A percentile compares a stretch with the other conserved stretches of the same genome.
These are phyloP conservation scores for Leccinum colubrinum DNA, from an alignment of 1,284 basidiomycete species.

Conservation along the genomic window DNA sequence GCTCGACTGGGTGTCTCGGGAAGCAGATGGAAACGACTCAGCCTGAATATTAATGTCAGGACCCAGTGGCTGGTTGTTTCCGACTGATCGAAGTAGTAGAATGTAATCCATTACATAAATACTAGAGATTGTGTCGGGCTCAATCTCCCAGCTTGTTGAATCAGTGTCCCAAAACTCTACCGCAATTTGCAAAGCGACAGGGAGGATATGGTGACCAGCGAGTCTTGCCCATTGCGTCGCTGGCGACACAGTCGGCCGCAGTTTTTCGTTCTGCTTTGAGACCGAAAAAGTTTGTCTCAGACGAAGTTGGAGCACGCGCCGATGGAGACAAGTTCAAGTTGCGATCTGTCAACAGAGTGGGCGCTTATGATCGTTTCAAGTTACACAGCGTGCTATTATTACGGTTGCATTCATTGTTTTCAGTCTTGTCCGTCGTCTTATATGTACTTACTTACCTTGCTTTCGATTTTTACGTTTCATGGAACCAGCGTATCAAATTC, in stretches of 20 bases:
- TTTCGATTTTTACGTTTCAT: not conserved
- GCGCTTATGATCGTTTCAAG: not conserved
- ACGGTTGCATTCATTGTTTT: not conserved
- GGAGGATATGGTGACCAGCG: conserved; percentile 71
- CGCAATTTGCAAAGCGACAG: conserved; percentile 77
- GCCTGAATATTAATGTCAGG: conserved; percentile 5
- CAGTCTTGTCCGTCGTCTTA: not conserved
- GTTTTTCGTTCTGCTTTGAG: conserved; percentile 48
- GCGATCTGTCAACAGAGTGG: conserved; percentile 20
- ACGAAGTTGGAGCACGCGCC: conserved; percentile 29
- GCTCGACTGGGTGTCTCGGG: conserved; percentile 85
- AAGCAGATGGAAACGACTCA: conserved; percentile 34
- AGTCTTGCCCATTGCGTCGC: conserved; percentile 41
- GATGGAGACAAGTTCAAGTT: conserved; percentile 40
- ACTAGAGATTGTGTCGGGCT: not conserved
- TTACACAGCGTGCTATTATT: not conserved
- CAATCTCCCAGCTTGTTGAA: conserved; percentile 11
- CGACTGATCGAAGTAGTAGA: conserved; percentile 3
- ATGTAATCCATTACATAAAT: too few species aligned
- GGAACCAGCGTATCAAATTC: too few species aligned
- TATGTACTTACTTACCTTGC: not conserved
- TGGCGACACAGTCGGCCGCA: conserved; percentile 40
- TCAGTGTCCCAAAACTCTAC: conserved; percentile 93
- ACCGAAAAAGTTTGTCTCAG: conserved; percentile 64
- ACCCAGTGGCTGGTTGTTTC: not conserved